Base-by-base conservation (phyloP, 2,329 filamentous ascomycete species). In the Neofusicoccum sp. region DNA sequence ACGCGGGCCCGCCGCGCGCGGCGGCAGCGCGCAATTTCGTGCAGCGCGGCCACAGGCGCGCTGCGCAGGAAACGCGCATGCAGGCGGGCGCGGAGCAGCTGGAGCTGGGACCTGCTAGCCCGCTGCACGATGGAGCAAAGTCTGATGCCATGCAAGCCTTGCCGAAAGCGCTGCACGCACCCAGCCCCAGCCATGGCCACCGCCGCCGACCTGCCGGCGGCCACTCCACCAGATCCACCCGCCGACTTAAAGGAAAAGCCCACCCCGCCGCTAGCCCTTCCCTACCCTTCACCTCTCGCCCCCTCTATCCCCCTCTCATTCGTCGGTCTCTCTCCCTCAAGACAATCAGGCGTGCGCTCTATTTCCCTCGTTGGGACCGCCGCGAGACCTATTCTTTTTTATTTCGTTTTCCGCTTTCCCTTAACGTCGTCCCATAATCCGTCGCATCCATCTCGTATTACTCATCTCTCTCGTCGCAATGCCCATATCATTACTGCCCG, bases 401-500 rank as follows among this genome's bases (percentile, higher is more conserved):
- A 68, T 76, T 75, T 71, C 67, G 73, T 73, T 71, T 69, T 71
- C 70, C 71, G 65, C 47, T 47, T 64, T 43, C 73, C 72, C 73
- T 74, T 71, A 68, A 67, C 56, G 64, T 64, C 72, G 71, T 74
- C 73, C 72, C 72, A 66, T 59, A 64, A 62, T 44, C 50, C 54
- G 47, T 71, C 68, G 70, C 70, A 69, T 69, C 68, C 69, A 66
- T 66, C 64, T 67, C 70, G 67, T 71, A 71, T 67, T 64, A 65
- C 65, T 61, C 66, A 68, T 73, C 65, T 68, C 56, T 48, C 62
- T 69, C 67, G 50, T 63, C 77, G 84, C 76, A 76, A 98, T 98
- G 95, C 93, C 93, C 77, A 90, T 93, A 74, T 90, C 95, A 84
- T 84, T 99, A 77, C 84, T 99, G 71, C 95, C 95, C 71, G 94